Base-by-base conservation (phyloP, 768 basidiomycete species). In the Naganishia kalamii region DNA sequence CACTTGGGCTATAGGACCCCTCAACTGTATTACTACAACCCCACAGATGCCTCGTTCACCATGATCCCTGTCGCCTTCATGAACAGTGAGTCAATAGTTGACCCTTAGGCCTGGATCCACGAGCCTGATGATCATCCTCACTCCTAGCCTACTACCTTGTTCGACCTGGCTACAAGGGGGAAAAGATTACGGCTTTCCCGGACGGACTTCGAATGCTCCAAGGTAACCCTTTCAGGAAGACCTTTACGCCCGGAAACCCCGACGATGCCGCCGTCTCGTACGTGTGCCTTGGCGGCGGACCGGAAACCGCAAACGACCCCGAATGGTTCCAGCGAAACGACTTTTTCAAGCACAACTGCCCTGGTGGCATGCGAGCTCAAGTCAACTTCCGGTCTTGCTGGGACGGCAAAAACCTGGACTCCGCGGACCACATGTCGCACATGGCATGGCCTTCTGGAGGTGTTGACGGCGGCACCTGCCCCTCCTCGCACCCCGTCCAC, bases 311-410 rank as follows among this genome's bases (percentile, higher is more conserved):
- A 32, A 67, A 67, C 21, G 70, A 74, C 43, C 44, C 68, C 3
- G 73, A 57, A 21, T 80, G 76, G 75, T 72, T 69, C 29, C 70
- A 79, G 69, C 60, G 78, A 27, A 71, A 73, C 66, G 70, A 48
- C 50, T 78, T 80, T 71, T 78, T 80, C 74, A 52, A 70, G 21
- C 76, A 77, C 63, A 74, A 75, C 63, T 80, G 80, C 70, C 74
- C 78, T 2, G 62, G 72, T 23, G 76, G 76, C 40, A 74, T 80
- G 71, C 59, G 79, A 46, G 74, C 75, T 35, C 78, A 80, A 69
- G 74, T 79, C 66, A 74, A 77, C 68, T 80, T 80, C 72, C 75
- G 77, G n/a, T 67, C 68, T 1, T 80, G 77, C 70, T 79, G 79
- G 78, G 72, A 80, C 62, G 80, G 80, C 43, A 69, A 72, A 40